Percentiles rank a stretch among this genome's conserved stretches.
Conservation (phyloP, 1,284 basidiomycete genomes). For the Ceratobasidium sp. region DNA sequence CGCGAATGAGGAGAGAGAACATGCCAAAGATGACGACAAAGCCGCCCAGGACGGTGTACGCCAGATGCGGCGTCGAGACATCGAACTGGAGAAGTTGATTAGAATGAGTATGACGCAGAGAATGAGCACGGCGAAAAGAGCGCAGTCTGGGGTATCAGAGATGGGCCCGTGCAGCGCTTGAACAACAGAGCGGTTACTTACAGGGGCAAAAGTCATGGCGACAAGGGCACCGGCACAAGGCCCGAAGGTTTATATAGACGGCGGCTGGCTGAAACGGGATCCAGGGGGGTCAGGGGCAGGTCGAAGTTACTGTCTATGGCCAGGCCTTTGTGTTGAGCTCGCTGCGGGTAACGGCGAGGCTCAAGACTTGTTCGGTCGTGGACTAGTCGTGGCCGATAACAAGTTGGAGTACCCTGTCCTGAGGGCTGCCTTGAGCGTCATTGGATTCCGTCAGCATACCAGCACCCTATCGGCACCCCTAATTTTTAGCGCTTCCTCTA, state of each 20-base stretch:
- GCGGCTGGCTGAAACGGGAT: constrained; percentile 1
- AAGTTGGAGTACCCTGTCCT: too few relatives aligned
- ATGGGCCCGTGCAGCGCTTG: constrained; percentile 1
- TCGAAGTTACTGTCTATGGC: too few relatives aligned
- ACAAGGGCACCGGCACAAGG: constrained; percentile 4
- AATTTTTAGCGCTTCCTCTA: too few relatives aligned
- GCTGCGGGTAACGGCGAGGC: too few relatives aligned
- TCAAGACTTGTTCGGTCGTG: too few relatives aligned
- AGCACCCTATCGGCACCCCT: too few relatives aligned
- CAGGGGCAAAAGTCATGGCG: constrained; percentile 15
- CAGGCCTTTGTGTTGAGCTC: too few relatives aligned
- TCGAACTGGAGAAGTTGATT: constrained; percentile 59
- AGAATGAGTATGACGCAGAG: not conserved
- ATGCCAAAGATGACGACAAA: constrained; percentile 91
- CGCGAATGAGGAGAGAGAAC: constrained; percentile 92
- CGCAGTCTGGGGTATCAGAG: constrained; percentile 27
- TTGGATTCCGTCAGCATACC: too few relatives aligned
- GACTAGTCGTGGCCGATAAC: too few relatives aligned
- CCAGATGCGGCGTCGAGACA: constrained; percentile 71
- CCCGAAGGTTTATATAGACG: constrained; percentile 20
- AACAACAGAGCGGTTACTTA: not conserved
- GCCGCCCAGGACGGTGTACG: constrained; percentile 83
- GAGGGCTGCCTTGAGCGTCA: too few relatives aligned
- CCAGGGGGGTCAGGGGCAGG: too few relatives aligned
- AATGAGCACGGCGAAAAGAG: constrained; percentile 19